Evolutionary conservation across 208 protist species (phyloP), one percentile per base, ranked within the genome.

Genomic region (Trypanosoma congolense): DNA sequence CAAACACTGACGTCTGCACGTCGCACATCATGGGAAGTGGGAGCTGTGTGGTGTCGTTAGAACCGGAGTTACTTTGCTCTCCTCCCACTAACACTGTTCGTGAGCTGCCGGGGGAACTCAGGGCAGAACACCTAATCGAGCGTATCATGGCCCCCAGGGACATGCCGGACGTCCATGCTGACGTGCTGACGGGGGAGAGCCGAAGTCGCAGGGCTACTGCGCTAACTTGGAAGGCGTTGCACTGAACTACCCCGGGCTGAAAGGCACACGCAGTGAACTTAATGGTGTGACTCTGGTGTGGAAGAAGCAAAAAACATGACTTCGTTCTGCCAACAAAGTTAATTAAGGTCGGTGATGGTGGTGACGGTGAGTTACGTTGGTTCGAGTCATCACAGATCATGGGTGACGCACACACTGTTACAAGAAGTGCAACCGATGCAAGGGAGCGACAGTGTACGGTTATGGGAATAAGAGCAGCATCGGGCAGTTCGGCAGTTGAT

Each of bases 361-460:
- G 55, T 9, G 36, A 31, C 28, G 35, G 43, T 30, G 18, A 12
- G 24, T 51, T 0, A 18, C 18, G 4, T 19, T 25, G 19, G 16
- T 35, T 21, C 6, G 19, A 1, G 1, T 35, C 26, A 35, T 28
- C 49, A 18, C 21, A 8, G 25, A 40, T 28, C 14, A 18, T 55
- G 4, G 41, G 6, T 63, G 9, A 5, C 30, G 58, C 26, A 16
- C 55, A 45, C 26, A 54, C 31, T 8, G 49, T 59, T 19, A 92
- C 73, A 35, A 92, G 73, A 31, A 92, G 65, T 28, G 80, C 77
- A 33, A 80, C 44, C 10, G 80, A 70, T 4, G 78, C 46, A 21
- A 92, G 61, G 4, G 80, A 81, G 30, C 83, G 77, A 50, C 80
- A 92, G 30, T 74, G 71, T 31, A 92, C 59, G 10, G 56, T 70